Evolutionary conservation across 495 filamentous ascomycete genomes (phyloP), one percentile per base, ranked within the genome.

Genomic region (Xylaria intraflava): DNA sequence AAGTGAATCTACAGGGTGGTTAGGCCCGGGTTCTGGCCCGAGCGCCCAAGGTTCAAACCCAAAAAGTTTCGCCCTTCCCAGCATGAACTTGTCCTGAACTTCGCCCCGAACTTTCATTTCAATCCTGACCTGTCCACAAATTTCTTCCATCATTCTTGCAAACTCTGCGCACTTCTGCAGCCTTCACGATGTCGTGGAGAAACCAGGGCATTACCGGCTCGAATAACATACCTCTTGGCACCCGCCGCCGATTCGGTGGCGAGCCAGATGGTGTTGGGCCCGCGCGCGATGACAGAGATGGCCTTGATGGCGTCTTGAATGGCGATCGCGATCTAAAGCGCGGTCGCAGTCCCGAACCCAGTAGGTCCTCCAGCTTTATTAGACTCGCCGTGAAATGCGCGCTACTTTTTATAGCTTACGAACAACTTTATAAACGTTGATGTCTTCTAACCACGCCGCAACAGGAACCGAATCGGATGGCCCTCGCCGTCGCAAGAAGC

Each of bases 171-270:
- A 33, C 3, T 4, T 1, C 22, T 24, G 14, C 24, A 23, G 30
- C 61, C 30, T 55, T 46, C 65, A 81, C 61, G 3, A 95, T 95
- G 90, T 78, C 89, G 59, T 95, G 91, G 90, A 84, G 90, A 68
- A 88, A 83, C 62, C 89, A 95, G 77, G 94, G 94, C 49, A 93
- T 95, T 65, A 99, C 94, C 11, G 94, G 94, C 43, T 96, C 94
- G 40, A 99, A 99, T 74, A 97, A 96, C 61, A 93, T 97, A 64
- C 94, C 94, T 57, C 73, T 99, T 54, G 94, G 94, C 27, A 87
- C 79, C 57, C 78, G 85, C 53, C 89, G 94, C 62, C 87, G 91
- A 55, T 94, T 96, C 59, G 84, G 80, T 48, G 87, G 79, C 49
- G 85, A 86, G 46, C 67, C 61, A 44, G 74, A 79, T 30, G 83